A percentile compares a stretch with the other conserved stretches of the same genome.
These are phyloP conservation scores for Russula foetens DNA, from an alignment of 768 basidiomycete genomes.

Conservation along the genomic window DNA sequence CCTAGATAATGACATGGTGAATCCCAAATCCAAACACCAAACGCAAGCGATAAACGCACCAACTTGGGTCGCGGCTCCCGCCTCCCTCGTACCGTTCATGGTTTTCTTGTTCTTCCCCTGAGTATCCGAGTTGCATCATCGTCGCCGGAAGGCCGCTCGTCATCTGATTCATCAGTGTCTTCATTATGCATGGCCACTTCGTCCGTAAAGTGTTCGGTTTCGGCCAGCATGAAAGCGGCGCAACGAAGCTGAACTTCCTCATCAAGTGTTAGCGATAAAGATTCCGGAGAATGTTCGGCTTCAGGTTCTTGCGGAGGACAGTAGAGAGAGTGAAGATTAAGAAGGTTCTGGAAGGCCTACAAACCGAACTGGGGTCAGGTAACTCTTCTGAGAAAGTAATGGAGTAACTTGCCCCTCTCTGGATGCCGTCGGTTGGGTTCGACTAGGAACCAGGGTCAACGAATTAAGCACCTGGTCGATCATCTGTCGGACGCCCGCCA, in stretches of 20 bases:
- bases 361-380: background rate
- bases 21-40: background rate
- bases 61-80: slow-evolving; percentile 22
- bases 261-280: slow-evolving; percentile 55
- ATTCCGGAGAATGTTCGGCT: slow-evolving; percentile 34
- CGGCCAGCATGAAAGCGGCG: slow-evolving; percentile 82
- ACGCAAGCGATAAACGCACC: slow-evolving; percentile 3
- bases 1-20: background rate
- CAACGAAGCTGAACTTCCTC: slow-evolving; percentile 87
- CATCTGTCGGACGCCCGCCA: slow-evolving; percentile 46
- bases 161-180: slow-evolving; percentile 21
- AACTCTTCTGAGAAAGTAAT: background rate
- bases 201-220: slow-evolving; percentile 81
- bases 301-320: slow-evolving; percentile 29
- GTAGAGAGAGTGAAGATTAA: slow-evolving; percentile 78
- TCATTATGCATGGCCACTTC: slow-evolving; percentile 32
- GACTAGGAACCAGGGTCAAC: slow-evolving; percentile 73
- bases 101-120: slow-evolving; percentile 34
- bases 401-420: slow-evolving; percentile 60
- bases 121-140: slow-evolving; percentile 26
- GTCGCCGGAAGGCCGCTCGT: slow-evolving; percentile 24
- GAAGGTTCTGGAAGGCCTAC: slow-evolving; percentile 78
- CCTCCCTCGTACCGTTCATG: slow-evolving; percentile 30
- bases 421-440: slow-evolving; percentile 77
- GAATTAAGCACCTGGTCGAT: slow-evolving; percentile 77